phyloP scores from a whole-genome alignment of 2,329 filamentous ascomycete genomes.

The Aspergillus ruber region DNA sequence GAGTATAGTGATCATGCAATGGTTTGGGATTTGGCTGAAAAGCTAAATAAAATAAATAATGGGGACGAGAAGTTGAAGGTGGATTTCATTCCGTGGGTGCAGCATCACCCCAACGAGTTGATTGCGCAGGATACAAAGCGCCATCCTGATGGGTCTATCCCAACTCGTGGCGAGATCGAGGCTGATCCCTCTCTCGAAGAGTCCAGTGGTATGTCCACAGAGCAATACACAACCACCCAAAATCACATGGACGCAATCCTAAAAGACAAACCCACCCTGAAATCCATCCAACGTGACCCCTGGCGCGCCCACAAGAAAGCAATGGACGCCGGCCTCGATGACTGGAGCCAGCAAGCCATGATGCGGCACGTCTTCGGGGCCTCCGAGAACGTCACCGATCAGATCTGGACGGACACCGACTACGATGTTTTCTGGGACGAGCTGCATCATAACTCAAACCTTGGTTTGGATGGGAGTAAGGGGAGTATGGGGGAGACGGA shows the following conservation, averaged over 20 bases:
- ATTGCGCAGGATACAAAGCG: slow-evolving; percentile 13
- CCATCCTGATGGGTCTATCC: slow-evolving; percentile 18
- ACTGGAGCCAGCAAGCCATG: slow-evolving; percentile 20
- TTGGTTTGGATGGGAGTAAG: slow-evolving; percentile 22
- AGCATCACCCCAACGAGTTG: slow-evolving; percentile 23
- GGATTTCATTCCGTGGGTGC: slow-evolving; percentile 22
- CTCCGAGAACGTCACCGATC: slow-evolving; percentile 34
- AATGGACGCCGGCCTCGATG: slow-evolving; percentile 19
- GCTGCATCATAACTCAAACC: slow-evolving; percentile 28
- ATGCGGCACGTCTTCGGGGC: slow-evolving; percentile 29
- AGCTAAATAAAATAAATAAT: slow-evolving; percentile 19
- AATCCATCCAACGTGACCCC: slow-evolving; percentile 15
- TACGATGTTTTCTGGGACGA: slow-evolving; percentile 32
- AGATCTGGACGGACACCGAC: slow-evolving; percentile 24
- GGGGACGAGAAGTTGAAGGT: slow-evolving; percentile 15
- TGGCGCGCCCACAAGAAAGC: slow-evolving; percentile 15
- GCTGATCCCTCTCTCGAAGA: slow-evolving; percentile 11
- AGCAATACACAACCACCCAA: slow-evolving; percentile 8
- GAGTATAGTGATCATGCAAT: slow-evolving; percentile 18
- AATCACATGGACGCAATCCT: slow-evolving; percentile 13
- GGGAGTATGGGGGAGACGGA: slow-evolving; percentile 18
- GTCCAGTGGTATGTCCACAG: slow-evolving; percentile 6
- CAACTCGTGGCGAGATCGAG: slow-evolving; percentile 17
- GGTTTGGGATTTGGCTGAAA: slow-evolving; percentile 17
- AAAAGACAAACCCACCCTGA: slow-evolving; percentile 11